These are phyloP conservation scores for Metarhizium robertsii DNA, from an alignment of 2,329 filamentous ascomycete species.

Conservation along the genomic window DNA sequence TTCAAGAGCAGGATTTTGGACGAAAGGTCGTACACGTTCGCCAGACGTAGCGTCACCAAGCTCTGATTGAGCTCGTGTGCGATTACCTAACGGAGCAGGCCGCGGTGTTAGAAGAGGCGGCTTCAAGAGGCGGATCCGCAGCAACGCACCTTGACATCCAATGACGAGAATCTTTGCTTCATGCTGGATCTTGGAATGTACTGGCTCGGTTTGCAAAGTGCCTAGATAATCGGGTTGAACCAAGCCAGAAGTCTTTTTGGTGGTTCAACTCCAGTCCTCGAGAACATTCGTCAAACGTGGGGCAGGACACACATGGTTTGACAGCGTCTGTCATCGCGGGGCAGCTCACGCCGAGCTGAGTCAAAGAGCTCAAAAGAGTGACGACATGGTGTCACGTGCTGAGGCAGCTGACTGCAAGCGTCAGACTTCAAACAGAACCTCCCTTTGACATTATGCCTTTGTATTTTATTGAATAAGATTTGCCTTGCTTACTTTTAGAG, in stretches of 20 bases:
- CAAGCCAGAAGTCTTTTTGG: background rate
- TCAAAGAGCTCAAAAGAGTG: background rate
- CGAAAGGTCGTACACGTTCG: slow-evolving; percentile 93
- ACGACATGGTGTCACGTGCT: slow-evolving; percentile 9
- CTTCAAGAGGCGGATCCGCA: background rate
- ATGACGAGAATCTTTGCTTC: slow-evolving; percentile 74
- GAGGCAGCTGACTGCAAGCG: background rate
- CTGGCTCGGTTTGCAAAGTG: background rate
- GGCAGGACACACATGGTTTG: background rate
- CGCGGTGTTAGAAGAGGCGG: slow-evolving; percentile 6
- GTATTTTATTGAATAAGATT: too few species aligned
- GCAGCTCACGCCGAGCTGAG: slow-evolving; percentile 5
- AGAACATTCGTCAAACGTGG: slow-evolving; percentile 1
- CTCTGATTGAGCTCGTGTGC: slow-evolving; percentile 79
- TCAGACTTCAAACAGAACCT: too few species aligned
- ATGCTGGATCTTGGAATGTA: slow-evolving; percentile 24
- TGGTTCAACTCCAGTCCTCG: background rate
- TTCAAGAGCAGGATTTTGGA: slow-evolving; percentile 94
- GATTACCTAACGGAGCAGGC: slow-evolving; percentile 56
- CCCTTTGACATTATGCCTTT: too few species aligned
- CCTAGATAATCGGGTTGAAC: background rate
- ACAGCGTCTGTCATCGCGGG: slow-evolving; percentile 4
- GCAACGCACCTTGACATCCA: slow-evolving; percentile 57
- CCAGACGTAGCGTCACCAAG: slow-evolving; percentile 69
- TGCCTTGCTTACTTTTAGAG: too few species aligned